phyloP scores from a whole-genome alignment of 2,329 filamentous ascomycete genomes.

The Cylindrodendrum hubeiense region DNA sequence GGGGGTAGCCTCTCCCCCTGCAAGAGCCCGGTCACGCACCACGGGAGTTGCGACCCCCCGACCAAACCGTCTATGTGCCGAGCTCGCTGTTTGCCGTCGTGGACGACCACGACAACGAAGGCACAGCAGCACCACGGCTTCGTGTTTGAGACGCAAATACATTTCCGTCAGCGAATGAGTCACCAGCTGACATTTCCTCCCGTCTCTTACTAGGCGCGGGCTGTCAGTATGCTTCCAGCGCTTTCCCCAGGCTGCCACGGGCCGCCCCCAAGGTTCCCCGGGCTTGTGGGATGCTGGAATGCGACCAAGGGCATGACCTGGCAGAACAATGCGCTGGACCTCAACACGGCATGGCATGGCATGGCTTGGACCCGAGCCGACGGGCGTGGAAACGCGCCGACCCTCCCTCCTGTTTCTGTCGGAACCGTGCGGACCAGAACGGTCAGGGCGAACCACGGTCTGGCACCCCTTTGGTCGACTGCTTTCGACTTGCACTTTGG shows the following conservation, averaged over 20 bases:
- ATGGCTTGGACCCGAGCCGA: slow-evolving; percentile 23
- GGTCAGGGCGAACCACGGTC: slow-evolving; percentile 22
- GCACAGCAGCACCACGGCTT: slow-evolving; percentile 17
- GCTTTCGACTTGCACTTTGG: not conserved
- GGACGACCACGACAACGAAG: slow-evolving; percentile 26
- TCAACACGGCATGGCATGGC: not conserved
- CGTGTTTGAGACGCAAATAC: slow-evolving; percentile 28
- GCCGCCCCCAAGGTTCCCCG: slow-evolving; percentile 32
- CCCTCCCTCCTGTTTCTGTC: slow-evolving; percentile 10
- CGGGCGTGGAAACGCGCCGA: slow-evolving; percentile 30
- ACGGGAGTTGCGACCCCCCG: slow-evolving; percentile 37
- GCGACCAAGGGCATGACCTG: slow-evolving; percentile 37
- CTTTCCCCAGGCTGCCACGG: slow-evolving; percentile 32
- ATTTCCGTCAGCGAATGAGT: slow-evolving; percentile 39
- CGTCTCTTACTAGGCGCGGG: slow-evolving; percentile 20
- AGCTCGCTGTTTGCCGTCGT: slow-evolving; percentile 36
- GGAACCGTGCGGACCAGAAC: slow-evolving; percentile 15
- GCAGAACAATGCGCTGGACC: slow-evolving; percentile 20
- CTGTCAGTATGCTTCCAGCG: slow-evolving; percentile 26
- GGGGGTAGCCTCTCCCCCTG: slow-evolving; percentile 20
- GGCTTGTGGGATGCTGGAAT: slow-evolving; percentile 30
- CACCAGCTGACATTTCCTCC: slow-evolving; percentile 28
- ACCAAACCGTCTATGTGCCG: slow-evolving; percentile 41
- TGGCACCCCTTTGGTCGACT: slow-evolving; percentile 12
- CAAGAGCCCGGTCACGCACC: slow-evolving; percentile 28